Base-by-base conservation (phyloP, 495 filamentous ascomycete genomes). In the Talaromyces stipitatus region DNA sequence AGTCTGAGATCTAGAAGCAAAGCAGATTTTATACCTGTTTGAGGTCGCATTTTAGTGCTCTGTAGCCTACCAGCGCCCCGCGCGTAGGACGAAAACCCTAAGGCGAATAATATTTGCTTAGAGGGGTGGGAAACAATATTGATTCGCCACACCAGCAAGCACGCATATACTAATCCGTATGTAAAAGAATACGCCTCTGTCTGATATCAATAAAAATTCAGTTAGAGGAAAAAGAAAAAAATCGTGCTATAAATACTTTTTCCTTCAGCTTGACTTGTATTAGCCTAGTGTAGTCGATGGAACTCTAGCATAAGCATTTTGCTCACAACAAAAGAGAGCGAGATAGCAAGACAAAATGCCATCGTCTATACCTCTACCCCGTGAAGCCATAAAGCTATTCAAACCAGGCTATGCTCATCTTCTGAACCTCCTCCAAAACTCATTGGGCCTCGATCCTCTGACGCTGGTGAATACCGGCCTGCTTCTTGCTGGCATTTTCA, bases 381-480 rank as follows among this genome's bases (percentile, higher is more conserved):
- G 54, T 3, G 54, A 55, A 32, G 54, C 54, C 24, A 9, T 36
- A 46, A 55, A 55, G 28, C 23, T 55, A 2, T 20, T 55, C 22
- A 55, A 46, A 28, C 54, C 54, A 46, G 54, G 22, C 22, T 55
- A 55, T 38, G 23, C 36, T 2, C 54, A 41, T 1, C 2, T 55
- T 12, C 14, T 55, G 7, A 8, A 22, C 4, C 23, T 55, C 14
- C 20, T 45, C 11, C 54, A 55, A 28, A 55, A 55, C 16, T 27
- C 26, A 4, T 12, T 55, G 1, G 54, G 26, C 23, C 5, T 55
- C 14, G 54, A 55, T 12, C 54, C 54, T 28, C 38, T 55, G 1
- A 55, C 38, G 36, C 54, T 55, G 2, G 54, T 55, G 38, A 55
- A 55, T 18, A 46, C 9, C 26, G 54, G 54, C 38, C 33, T 55